These are phyloP conservation scores for Fusarium musae DNA, from an alignment of 2,329 filamentous ascomycete species.

Conservation along the genomic window DNA sequence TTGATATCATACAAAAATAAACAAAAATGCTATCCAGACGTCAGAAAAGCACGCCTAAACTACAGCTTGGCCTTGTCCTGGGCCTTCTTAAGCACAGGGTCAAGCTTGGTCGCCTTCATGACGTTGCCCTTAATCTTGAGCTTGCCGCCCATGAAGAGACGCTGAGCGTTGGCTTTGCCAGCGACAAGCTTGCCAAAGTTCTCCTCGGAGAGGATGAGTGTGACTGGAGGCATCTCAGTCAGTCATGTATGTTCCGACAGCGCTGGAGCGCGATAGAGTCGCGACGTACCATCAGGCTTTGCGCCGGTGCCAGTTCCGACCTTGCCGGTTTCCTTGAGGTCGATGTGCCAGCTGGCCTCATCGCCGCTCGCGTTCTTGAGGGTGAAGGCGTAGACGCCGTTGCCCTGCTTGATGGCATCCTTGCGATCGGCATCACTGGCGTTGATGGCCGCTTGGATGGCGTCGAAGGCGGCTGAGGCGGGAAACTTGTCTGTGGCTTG, in stretches of 20 bases:
- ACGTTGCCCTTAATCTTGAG: conserved; percentile 98
- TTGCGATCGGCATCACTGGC: conserved; percentile 78
- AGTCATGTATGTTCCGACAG: conserved; percentile 1
- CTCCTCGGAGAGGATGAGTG: conserved; percentile 82
- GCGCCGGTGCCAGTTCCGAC: conserved; percentile 81
- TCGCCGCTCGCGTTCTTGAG: conserved; percentile 88
- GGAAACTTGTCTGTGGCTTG: conserved; percentile 77
- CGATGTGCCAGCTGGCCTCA: conserved; percentile 90
- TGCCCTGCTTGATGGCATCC: conserved; percentile 88
- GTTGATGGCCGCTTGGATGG: conserved; percentile 78
- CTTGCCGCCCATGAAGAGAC: conserved; percentile 97
- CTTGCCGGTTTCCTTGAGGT: conserved; percentile 88
- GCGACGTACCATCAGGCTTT: conserved; percentile 81
- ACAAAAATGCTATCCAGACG: conserved; percentile 11
- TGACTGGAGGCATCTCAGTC: conserved; percentile 67
- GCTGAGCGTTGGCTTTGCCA: conserved; percentile 94
- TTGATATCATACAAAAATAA: conserved; percentile 41
- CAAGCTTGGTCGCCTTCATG: conserved; percentile 98
- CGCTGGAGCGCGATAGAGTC: not conserved
- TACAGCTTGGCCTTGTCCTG: conserved; percentile 87
- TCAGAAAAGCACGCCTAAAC: conserved; percentile 30
- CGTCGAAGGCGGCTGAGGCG: conserved; percentile 90
- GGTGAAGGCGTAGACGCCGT: conserved; percentile 89
- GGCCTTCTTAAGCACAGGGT: conserved; percentile 90
- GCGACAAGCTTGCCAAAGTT: conserved; percentile 86